Evolutionary conservation across 208 protist species (phyloP), one percentile per base, ranked within the genome.

Genomic region (Phytomonas francai): DNA sequence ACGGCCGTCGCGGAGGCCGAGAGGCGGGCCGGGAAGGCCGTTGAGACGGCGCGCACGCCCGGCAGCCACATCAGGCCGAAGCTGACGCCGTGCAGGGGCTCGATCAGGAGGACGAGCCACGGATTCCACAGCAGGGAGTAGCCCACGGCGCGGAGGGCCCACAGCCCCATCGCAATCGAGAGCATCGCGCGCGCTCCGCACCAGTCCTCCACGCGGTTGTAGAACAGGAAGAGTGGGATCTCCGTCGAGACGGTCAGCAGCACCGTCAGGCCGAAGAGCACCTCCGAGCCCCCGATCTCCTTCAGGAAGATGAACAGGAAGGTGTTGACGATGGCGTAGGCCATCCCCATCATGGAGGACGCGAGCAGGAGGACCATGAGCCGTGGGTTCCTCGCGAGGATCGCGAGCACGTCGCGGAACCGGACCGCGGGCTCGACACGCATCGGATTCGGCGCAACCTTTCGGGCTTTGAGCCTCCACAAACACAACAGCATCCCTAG

Each of bases 51-150:
- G 51, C 81, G 63, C 29, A 91, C 49, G 14, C 72, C 77, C 6
- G 82, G 74, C 28, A 86, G 64, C 86, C 88, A 92, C 76, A 80
- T 84, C 42, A 85, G 66, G 65, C 66, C 81, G 68, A 90, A 94
- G 32, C 84, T 83, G 57, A 92, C 51, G 61, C 86, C 88, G 67
- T 91, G 88, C 45, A 92, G 70, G 16, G 85, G 84, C 59, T 91
- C 85, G 27, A 91, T 70, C 8, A 88, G 70, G 39, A 93, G 68
- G 25, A 88, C 83, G 49, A 74, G 45, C 80, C 84, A 91, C 49
- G 88, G 83, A 22, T 78, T 83, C 2, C 36, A n/a, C 14, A 91
- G 69, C 16, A 89, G 56, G 2, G 84, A 71, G 72, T 92, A 94
- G 57, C 76, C 76, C 28, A 80, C 54, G 7, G 85, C 83, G 19